Conservation (phyloP, 495 filamentous ascomycete genomes). For the Penicilliopsis zonata region DNA sequence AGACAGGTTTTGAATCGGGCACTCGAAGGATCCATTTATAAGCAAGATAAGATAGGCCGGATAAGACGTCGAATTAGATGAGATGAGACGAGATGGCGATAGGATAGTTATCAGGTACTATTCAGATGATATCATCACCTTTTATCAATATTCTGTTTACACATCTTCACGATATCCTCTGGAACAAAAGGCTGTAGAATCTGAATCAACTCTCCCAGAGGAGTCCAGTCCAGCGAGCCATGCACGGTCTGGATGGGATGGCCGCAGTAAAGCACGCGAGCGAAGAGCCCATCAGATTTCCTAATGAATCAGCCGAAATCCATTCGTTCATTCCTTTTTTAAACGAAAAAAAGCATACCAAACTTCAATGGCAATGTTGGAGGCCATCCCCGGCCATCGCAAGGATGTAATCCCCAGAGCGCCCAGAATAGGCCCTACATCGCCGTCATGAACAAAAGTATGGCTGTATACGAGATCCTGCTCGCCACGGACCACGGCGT, state of each 20-base stretch:
- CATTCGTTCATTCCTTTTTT: too few species aligned
- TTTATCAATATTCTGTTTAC: too few species aligned
- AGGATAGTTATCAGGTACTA: too few species aligned
- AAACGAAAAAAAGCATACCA: too few species aligned
- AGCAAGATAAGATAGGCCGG: too few species aligned
- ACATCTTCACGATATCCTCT: slow-evolving; percentile 19
- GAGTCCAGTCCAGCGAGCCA: slow-evolving; percentile 24
- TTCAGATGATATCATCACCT: too few species aligned
- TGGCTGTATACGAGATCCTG: slow-evolving; percentile 19
- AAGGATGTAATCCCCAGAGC: slow-evolving; percentile 17
- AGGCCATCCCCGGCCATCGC: slow-evolving; percentile 24
- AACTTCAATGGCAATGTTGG: slow-evolving; percentile 23
- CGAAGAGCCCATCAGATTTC: too few species aligned
- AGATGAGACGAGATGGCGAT: too few species aligned
- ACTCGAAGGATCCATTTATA: too few species aligned
- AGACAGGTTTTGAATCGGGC: too few species aligned
- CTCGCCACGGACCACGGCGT: slow-evolving; percentile 14
- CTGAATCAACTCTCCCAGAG: slow-evolving; percentile 12
- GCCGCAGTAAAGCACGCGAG: slow-evolving; percentile 31
- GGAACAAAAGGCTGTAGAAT: slow-evolving; percentile 17
- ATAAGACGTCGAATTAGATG: too few species aligned
- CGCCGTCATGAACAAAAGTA: slow-evolving; percentile 22
- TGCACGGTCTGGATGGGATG: slow-evolving; percentile 18
- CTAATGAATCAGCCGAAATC: too few species aligned
- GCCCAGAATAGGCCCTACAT: slow-evolving; percentile 20